Evolutionary conservation across 148 eudicot genomes (phyloP), one percentile per base, ranked within the genome.

Genomic region (Chenopodium formosanum): DNA sequence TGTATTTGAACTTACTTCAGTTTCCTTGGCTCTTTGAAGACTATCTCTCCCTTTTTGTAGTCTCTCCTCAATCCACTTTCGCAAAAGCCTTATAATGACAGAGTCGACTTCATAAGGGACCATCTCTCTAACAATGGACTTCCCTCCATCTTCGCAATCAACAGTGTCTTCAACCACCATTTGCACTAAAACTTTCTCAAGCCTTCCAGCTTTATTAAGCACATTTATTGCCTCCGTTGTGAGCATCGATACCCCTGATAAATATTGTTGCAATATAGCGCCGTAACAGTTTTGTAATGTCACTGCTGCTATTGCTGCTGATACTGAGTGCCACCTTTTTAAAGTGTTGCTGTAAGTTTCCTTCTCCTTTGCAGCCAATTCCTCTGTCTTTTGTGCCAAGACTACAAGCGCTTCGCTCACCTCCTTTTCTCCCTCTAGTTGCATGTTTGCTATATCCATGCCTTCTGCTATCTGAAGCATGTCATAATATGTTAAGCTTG

Each of bases 61-160:
- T 83, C 84, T 88, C 74, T 96, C 97, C 73, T 94, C 94, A 67
- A 91, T 89, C 98, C 97, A 96, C 52, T 92, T 87, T 80, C 89
- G 89, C 82, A 96, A 66, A 63, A 87, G 87, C 56, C 82, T 89
- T 3, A 86, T 48, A 58, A 94, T 91, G 72, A 92, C 71, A 6
- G 95, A 87, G 79, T 96, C 99, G 73, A 92, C 94, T 70, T 96
- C 98, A 78, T 89, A 96, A 4, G 95, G 98, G 40, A 88, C 88
- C 97, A 96, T 96, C 84, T 96, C 95, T 77, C 91, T 84, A 76
- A 92, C 94, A 65, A 91, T 87, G 1, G 92, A 67, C 78, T 90
- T 96, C 22, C 95, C 98, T 27, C 97, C 97, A 85, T 94, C 98
- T 82, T 94, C 93, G 40, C 97, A 90, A 20, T 92, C 98, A 31